phyloP scores from a whole-genome alignment of 1,139 yeast species.

The Geotrichum macrosporum region DNA sequence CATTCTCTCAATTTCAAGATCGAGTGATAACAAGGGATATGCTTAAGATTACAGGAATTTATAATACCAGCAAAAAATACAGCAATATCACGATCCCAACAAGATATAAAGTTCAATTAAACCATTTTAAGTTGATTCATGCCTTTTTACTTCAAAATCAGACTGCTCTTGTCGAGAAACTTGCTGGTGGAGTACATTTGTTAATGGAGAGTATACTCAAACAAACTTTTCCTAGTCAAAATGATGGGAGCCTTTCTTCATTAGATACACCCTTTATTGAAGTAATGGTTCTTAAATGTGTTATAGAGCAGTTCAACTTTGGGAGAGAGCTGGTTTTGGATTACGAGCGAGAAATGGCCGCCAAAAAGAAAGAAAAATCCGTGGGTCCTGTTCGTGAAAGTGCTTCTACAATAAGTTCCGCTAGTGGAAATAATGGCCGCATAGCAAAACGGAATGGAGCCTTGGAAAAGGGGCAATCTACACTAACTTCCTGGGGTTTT shows the following conservation, averaged over 20 bases:
- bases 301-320: neutral
- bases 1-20: neutral
- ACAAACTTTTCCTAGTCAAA: too few relatives aligned
- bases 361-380: neutral
- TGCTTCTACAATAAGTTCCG: neutral
- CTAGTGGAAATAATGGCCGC: neutral
- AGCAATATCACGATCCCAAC: neutral
- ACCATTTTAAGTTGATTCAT: slow-evolving; percentile 4
- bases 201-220: neutral
- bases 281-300: neutral
- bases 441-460: too few relatives aligned
- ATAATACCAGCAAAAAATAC: neutral
- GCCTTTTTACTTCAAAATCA: neutral
- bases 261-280: neutral
- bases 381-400: slow-evolving; percentile 1
- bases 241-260: too few relatives aligned
- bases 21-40: neutral
- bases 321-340: neutral
- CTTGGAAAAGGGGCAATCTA: neutral
- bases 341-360: neutral
- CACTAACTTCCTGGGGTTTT: neutral
- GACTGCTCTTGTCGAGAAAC: too few relatives aligned
- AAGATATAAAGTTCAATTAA: neutral
- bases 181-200: too few relatives aligned
- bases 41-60: neutral